A percentile compares a stretch with the other conserved stretches of the same genome.
Evolutionary conservation across 1,284 basidiomycete genomes (phyloP).

Genomic region (Tilletia walkeri): DNA sequence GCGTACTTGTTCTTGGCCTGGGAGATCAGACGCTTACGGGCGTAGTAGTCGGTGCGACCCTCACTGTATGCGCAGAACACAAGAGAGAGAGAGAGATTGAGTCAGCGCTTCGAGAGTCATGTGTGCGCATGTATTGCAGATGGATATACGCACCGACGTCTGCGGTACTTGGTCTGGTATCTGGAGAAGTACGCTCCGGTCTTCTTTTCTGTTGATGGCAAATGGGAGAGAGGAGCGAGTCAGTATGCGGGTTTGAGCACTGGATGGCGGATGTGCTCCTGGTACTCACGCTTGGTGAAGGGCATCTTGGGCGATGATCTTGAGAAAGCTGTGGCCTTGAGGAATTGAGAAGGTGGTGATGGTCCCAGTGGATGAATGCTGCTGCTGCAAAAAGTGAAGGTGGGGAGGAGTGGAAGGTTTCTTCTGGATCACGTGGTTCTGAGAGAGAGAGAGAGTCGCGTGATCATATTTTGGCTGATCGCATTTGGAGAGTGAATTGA

Average conservation of each 20-base stretch:
- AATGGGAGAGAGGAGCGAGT: background rate
- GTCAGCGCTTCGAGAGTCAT: background rate
- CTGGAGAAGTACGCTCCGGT: slow-evolving; percentile 86
- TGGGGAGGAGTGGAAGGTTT: background rate
- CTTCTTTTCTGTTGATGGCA: slow-evolving; percentile 56
- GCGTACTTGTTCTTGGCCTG: slow-evolving; percentile 99
- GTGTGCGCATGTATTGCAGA: background rate
- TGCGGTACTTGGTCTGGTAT: slow-evolving; percentile 74
- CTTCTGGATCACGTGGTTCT: slow-evolving; percentile 3
- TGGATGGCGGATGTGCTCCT: background rate
- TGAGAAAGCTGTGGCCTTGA: slow-evolving; percentile 1
- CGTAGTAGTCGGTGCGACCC: slow-evolving; percentile 99
- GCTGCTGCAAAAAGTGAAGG: background rate
- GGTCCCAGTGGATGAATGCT: background rate
- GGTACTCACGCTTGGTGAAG: slow-evolving; percentile 17
- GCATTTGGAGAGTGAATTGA: background rate
- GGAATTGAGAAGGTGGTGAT: background rate
- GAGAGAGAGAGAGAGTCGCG: too few relatives aligned
- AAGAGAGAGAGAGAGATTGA: background rate
- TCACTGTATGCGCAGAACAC: slow-evolving; percentile 59
- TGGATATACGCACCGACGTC: slow-evolving; percentile 54
- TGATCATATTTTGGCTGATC: too few relatives aligned
- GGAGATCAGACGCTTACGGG: slow-evolving; percentile 88
- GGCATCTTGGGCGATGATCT: slow-evolving; percentile 9
- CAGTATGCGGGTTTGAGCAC: background rate